A percentile compares a stretch with the other conserved stretches of the same genome.
phyloP scores from a whole-genome alignment of 352 stramenopile genomes.

The Phytopythium aichiense region DNA sequence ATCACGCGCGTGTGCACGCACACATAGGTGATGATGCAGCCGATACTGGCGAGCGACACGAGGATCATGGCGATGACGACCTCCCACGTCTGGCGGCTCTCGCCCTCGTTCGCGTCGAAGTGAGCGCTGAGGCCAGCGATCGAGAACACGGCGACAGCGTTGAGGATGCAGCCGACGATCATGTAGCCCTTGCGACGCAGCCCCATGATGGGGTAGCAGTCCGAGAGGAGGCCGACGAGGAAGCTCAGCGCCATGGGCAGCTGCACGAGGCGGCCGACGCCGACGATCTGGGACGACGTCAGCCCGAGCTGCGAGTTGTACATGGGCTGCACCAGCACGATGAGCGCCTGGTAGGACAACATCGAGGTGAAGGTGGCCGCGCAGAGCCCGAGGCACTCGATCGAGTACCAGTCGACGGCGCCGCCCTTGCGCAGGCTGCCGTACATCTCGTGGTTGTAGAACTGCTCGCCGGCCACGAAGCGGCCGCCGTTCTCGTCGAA shows the following conservation, averaged over 20 bases:
- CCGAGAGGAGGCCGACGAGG: conserved; percentile 83
- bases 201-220: conserved; percentile 90
- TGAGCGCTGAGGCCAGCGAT: conserved; percentile 50
- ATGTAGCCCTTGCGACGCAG: conserved; percentile 90
- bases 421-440: conserved; percentile 63
- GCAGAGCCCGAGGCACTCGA: conserved; percentile 56
- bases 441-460: conserved; percentile 74
- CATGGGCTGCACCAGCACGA: conserved; percentile 45
- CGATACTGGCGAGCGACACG: conserved; percentile 41
- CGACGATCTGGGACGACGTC: conserved; percentile 30
- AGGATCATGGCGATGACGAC: conserved; percentile 37
- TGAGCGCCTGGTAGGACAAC: conserved; percentile 57
- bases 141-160: conserved; percentile 48
- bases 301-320: conserved; percentile 54
- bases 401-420: conserved; percentile 46
- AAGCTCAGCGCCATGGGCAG: conserved; percentile 89
- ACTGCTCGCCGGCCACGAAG: conserved; percentile 65
- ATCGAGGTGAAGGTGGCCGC: conserved; percentile 67
- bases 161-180: conserved; percentile 73
- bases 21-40: conserved; percentile 64
- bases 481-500: conserved; percentile 32
- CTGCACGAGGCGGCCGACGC: conserved; percentile 57
- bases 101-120: conserved; percentile 24
- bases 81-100: conserved; percentile 19
- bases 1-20: conserved; percentile 63